Evolutionary conservation across 2,329 filamentous ascomycete species (phyloP), one percentile per base, ranked within the genome.

Genomic region (Ophiocordyceps australis): DNA sequence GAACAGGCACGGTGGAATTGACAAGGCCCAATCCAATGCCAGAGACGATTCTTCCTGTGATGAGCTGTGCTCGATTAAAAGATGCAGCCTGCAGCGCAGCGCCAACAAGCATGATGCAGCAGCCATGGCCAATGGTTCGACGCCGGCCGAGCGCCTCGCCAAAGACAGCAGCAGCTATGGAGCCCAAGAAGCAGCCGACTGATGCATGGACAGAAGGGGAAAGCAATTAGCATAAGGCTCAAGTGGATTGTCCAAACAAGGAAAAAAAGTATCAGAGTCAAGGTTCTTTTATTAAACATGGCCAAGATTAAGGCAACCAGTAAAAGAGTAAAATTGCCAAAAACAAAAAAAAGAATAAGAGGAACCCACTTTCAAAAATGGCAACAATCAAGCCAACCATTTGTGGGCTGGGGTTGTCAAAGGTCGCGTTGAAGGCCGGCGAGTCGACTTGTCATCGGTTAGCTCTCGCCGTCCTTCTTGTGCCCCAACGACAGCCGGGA

Each of bases 381-480:
- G 55, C 54, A 3, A 59, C 57, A 18, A 62, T 59, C 2, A 60
- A 32, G 5, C 53, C 53, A 9, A 55, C 49, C 40, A 60, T 49
- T 4, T 50, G 44, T 2, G 54, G 38, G 13, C 36, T 38, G 7
- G 57, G 52, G 17, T 36, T 43, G 22, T 48, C 32, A 31, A 62
- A 59, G 0, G 50, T 54, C 1, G 38, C 25, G 25, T 47, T 47
- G 35, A 59, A 59, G 6, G 52, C 42, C 11, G 41, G 32, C 8
- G 46, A 42, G 24, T 54, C 50, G 35, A 58, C 50, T 32, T 41
- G 28, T 33, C 33, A 35, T 30, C 15, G 33, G 14, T 30, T 29
- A 33, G 28, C 35, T 28, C 37, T 28, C 32, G 25, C 18, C 16
- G 14, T n/a, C n/a, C n/a, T n/a, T n/a, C n/a, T n/a, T n/a, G n/a